Base-by-base conservation (phyloP, 192 early-diverging fungal species). In the Coemansia sp. region DNA sequence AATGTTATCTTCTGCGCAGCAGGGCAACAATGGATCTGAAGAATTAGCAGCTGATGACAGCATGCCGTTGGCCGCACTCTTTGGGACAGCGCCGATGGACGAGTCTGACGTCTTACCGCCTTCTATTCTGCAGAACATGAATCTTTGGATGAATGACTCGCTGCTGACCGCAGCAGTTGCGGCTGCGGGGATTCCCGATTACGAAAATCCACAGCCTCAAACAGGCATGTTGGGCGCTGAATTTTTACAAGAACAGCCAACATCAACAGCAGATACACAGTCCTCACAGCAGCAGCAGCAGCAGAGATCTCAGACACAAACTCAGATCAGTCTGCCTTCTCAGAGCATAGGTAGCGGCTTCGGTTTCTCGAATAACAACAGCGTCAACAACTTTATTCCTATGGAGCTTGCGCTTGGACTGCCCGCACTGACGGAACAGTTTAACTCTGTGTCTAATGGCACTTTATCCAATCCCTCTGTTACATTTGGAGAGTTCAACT, bases 141-240 rank as follows among this genome's bases (percentile, higher is more conserved):
- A 82, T 25, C 51, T 82, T 19, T 82, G 79, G 79, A 63, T 82
- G 74, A 82, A 82, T 59, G 79, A 82, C 60, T 82, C 79, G 54
- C 57, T 82, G 52, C 57, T 82, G 46, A 82, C 74, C 2, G 68
- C 64, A 1, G 61, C 67, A 7, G 39, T 14, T 7, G 53, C 67
- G 2, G 24, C 61, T 51, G 30, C 57, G 2, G 54, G 42, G 27
- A n/a, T 52, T 10, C 8, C 36, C 6, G 25, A 19, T 29, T n/a
- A 27, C 5, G 59, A 33, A 25, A 52, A 52, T 19, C 24, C 51
- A 19, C 58, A 29, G 59, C 32, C 57, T 33, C 20, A 54, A 21
- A 19, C 57, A 46, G 22, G 46, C 61, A 20, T 31, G 50, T 8
- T 7, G 29, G 20, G 31, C 54, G 11, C n/a, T 73, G 52, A 14